Conservation (phyloP, 106 monocot genomes). For the Allium sativum region DNA sequence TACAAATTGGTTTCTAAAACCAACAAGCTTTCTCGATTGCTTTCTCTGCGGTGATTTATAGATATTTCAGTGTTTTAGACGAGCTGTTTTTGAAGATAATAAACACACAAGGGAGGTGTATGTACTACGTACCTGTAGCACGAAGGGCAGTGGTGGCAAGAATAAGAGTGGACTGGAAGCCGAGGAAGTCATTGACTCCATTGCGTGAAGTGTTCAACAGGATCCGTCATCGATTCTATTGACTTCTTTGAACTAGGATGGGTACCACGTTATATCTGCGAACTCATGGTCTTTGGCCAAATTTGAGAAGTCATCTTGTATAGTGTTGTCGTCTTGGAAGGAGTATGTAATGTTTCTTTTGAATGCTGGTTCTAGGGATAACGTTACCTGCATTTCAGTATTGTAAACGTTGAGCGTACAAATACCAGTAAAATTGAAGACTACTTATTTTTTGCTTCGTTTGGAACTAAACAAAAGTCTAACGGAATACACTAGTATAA, state of each 20-base stretch:
- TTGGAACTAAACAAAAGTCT: no score
- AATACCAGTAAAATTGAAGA: no score
- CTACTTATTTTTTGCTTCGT: background rate
- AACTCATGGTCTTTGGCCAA: constrained; percentile 48
- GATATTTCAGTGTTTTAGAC: no score
- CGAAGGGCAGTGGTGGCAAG: constrained; percentile 22
- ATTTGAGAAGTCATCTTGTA: constrained; percentile 48
- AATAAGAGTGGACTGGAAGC: constrained; percentile 40
- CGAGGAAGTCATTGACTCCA: constrained; percentile 66
- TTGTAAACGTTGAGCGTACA: no score
- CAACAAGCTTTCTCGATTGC: constrained; percentile 24
- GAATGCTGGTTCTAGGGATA: constrained; percentile 53
- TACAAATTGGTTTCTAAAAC: no score
- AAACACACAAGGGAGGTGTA: background rate
- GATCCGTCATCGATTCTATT: constrained; percentile 48
- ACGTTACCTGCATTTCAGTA: constrained; percentile 33
- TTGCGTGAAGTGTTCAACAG: constrained; percentile 47
- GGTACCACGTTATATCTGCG: constrained; percentile 73
- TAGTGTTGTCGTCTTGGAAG: constrained; percentile 24
- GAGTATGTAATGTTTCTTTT: constrained; percentile 58
- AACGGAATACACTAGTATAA: no score
- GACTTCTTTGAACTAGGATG: constrained; percentile 42
- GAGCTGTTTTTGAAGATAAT: no score
- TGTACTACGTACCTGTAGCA: constrained; percentile 30
- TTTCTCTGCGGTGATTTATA: constrained; percentile 25